Conservation (phyloP, 371 early-diverging fungal genomes). For the Mortierella sp. region DNA sequence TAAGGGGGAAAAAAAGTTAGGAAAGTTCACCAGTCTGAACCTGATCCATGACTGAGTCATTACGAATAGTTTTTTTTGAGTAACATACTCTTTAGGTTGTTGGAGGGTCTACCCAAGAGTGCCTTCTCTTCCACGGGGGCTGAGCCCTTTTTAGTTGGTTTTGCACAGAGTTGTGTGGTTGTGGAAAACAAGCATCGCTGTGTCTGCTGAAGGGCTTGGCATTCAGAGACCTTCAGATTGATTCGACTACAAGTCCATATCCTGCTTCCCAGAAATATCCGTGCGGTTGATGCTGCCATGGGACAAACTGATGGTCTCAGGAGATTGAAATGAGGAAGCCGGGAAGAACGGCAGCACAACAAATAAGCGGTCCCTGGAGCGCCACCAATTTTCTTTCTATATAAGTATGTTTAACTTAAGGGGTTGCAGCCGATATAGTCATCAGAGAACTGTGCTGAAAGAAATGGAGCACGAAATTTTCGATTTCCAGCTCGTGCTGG, state of each 20-base stretch:
- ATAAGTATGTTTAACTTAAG: too few species aligned
- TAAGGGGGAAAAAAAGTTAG: background rate
- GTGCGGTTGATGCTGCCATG: conserved; percentile 16
- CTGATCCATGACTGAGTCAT: background rate
- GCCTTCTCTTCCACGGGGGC: conserved; percentile 73
- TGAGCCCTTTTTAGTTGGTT: conserved; percentile 69
- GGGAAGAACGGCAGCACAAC: background rate
- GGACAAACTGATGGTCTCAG: background rate
- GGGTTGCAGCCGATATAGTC: too few species aligned
- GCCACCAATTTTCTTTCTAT: too few species aligned
- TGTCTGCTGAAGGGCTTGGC: background rate
- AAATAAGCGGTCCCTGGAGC: background rate
- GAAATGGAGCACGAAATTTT: too few species aligned
- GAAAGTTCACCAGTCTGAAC: background rate
- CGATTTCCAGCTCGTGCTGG: too few species aligned
- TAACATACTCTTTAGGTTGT: conserved; percentile 86
- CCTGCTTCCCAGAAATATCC: conserved; percentile 13
- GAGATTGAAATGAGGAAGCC: background rate
- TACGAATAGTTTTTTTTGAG: background rate
- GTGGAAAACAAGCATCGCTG: conserved; percentile 36
- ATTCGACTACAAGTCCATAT: conserved; percentile 11
- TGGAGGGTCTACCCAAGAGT: conserved; percentile 92
- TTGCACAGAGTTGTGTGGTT: conserved; percentile 22
- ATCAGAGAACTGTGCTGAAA: too few species aligned
- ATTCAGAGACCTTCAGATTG: background rate